Evolutionary conservation across 1,284 basidiomycete genomes (phyloP), one percentile per base, ranked within the genome.

Genomic region (Cutaneotrichosporon mucoides): DNA sequence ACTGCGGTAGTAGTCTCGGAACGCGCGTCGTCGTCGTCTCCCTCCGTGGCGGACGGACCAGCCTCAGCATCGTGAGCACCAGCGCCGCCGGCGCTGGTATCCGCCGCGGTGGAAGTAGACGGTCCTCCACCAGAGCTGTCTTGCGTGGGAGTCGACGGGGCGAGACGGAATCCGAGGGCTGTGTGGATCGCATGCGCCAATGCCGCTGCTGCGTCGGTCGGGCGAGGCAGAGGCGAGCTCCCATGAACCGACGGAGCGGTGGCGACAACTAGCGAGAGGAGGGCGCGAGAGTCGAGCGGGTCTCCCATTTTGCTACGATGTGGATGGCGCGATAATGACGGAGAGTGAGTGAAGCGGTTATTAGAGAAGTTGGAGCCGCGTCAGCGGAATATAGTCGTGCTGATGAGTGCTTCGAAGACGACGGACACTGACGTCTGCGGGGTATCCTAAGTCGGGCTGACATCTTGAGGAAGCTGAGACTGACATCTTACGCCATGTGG

Each of bases 171-270:
- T 3, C 71, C 70, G 10, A 81, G 72, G 3, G 72, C 60, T 6
- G 72, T 67, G 57, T 80, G 79, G 34, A 81, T 72, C 4, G 80
- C 62, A 60, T 82, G 80, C 2, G 79, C 64, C 38, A 80, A 64
- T 15, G 75, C 68, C 6, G 78, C 76, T 44, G 80, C 59, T 1
- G 73, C 73, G 55, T 78, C 75, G 11, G 75, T 72, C 5, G 78
- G 72, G 7, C 65, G 63, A 12, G 66, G 66, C 5, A 79, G 65
- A 0, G 75, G 70, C 1, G 74, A 71, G 13, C 35, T 53, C 16
- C 38, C 49, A 15, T 40, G 35, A 63, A 64, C 1, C 35, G 42
- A 15, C 71, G 67, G 15, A 56, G 57, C n/a, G 47, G 41, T 1
- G 76, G 72, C 11, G 60, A 65, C 5, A 73, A 59, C 33, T 15